A percentile compares a stretch with the other conserved stretches of the same genome.
Conservation (phyloP, 371 early-diverging fungal genomes). For the Apophysomyces variabilis region DNA sequence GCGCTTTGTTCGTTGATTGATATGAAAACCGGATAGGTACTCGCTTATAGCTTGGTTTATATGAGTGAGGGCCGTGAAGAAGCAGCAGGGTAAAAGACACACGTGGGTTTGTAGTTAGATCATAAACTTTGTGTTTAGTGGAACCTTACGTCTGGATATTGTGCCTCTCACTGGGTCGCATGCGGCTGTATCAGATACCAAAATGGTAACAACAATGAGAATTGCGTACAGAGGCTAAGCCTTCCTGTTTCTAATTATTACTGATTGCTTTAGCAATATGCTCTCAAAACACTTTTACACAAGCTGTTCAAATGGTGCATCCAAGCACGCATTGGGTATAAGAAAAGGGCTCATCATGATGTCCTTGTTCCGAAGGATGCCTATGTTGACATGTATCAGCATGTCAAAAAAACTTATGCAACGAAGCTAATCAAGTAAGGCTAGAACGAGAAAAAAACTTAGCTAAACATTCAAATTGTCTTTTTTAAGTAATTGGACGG, state of each 20-base stretch:
- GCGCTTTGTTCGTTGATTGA: constrained; percentile 8
- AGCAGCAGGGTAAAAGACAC: constrained; percentile 5
- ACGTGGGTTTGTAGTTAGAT: not conserved
- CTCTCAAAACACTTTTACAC: constrained; percentile 67
- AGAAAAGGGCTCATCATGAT: constrained; percentile 75
- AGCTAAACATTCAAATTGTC: constrained; percentile 5
- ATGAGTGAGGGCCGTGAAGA: not conserved
- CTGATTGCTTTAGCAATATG: constrained; percentile 56
- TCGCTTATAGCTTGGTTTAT: constrained; percentile 52
- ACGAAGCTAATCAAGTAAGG: constrained; percentile 48
- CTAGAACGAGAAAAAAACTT: not conserved
- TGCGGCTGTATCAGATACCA: constrained; percentile 33
- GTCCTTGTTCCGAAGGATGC: constrained; percentile 69
- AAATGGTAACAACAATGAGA: constrained; percentile 51
- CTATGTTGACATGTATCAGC: constrained; percentile 65
- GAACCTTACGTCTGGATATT: constrained; percentile 35
- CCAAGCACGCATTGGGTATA: constrained; percentile 73
- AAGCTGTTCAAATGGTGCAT: constrained; percentile 82
- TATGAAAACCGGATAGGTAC: constrained; percentile 29
- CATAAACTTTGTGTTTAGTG: constrained; percentile 13
- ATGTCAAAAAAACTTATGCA: constrained; percentile 72
- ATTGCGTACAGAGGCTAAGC: not conserved
- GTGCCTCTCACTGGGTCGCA: constrained; percentile 24
- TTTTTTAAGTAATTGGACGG: constrained; percentile 63
- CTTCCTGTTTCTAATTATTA: constrained; percentile 13